A percentile compares a stretch with the other conserved stretches of the same genome.
phyloP scores from a whole-genome alignment of 108 stramenopile species.

The Fragilaria crotonensis region DNA sequence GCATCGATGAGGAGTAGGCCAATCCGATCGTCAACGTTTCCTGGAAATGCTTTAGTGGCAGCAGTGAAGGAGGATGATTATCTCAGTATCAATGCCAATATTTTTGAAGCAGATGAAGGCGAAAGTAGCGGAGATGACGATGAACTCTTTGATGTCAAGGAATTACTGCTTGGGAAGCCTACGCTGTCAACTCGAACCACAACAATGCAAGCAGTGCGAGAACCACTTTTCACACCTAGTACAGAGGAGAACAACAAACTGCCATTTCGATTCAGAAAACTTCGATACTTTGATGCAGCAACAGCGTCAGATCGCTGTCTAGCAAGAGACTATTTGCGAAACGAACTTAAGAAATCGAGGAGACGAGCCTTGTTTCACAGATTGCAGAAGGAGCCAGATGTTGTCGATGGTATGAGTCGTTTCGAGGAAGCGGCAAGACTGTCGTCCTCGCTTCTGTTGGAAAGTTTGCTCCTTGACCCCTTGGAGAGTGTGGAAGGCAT shows the following conservation, averaged over 20 bases:
- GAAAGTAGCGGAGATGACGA: slow-evolving; percentile 61
- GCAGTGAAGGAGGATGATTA: slow-evolving; percentile 28
- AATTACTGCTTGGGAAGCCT: slow-evolving; percentile 12
- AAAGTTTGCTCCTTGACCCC: slow-evolving; percentile 58
- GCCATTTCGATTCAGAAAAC: slow-evolving; percentile 73
- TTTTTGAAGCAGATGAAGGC: slow-evolving; percentile 36
- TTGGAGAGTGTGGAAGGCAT: slow-evolving; percentile 77
- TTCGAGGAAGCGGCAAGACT: slow-evolving; percentile 18
- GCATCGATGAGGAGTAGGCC: slow-evolving; percentile 21
- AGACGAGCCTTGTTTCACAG: slow-evolving; percentile 33
- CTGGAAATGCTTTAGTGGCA: slow-evolving; percentile 2
- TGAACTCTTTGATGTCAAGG: slow-evolving; percentile 24
- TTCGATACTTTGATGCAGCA: slow-evolving; percentile 65
- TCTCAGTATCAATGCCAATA: slow-evolving; percentile 25
- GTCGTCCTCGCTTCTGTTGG: slow-evolving; percentile 62
- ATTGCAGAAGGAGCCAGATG: slow-evolving; percentile 22
- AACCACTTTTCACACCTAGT: slow-evolving; percentile 42
- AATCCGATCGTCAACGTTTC: slow-evolving; percentile 4
- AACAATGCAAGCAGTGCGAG: slow-evolving; percentile 23
- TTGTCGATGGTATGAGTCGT: slow-evolving; percentile 7
- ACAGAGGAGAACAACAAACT: slow-evolving; percentile 42
- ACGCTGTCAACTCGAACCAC: slow-evolving; percentile 11
- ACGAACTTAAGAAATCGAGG: slow-evolving; percentile 24
- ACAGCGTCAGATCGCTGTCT: slow-evolving; percentile 45
- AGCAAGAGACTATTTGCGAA: slow-evolving; percentile 48